Evolutionary conservation across 495 filamentous ascomycete species (phyloP).

Genomic region (Penicillium flavigenum): DNA sequence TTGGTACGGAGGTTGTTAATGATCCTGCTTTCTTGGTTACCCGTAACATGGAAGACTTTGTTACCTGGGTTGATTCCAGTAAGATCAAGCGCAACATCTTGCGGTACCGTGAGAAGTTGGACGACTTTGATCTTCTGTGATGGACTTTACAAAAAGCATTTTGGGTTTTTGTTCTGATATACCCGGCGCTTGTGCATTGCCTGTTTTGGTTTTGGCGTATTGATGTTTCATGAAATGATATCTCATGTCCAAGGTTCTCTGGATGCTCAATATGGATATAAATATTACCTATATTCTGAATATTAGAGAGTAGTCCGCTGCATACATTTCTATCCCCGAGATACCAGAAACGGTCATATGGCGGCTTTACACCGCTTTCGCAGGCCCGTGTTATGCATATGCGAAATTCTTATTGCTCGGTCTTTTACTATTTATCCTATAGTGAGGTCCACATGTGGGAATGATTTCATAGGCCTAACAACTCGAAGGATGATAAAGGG

Average conservation of each 20-base stretch:
- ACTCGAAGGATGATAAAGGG: no score
- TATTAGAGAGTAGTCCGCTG: not conserved
- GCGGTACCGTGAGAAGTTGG: conserved; percentile 89
- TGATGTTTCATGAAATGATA: conserved; percentile 12
- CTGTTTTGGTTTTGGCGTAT: conserved; percentile 20
- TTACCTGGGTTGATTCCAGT: conserved; percentile 93
- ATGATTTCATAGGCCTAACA: no score
- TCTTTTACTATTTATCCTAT: not conserved
- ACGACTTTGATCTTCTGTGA: conserved; percentile 91
- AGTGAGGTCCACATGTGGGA: no score
- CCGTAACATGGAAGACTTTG: conserved; percentile 89
- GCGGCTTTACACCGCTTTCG: not conserved
- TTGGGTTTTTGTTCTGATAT: conserved; percentile 29
- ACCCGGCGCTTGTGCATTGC: conserved; percentile 31
- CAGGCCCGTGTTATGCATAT: not conserved
- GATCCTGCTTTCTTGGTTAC: conserved; percentile 62
- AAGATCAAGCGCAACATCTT: conserved; percentile 96
- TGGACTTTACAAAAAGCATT: conserved; percentile 22
- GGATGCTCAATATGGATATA: not conserved
- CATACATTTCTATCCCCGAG: not conserved
- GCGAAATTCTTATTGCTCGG: not conserved
- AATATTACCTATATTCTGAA: not conserved
- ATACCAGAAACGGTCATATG: not conserved
- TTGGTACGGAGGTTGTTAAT: conserved; percentile 86
- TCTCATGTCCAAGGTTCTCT: not conserved